These are phyloP conservation scores for Fraxinus baroniana DNA, from an alignment of 305 asterid genomes.

Conservation along the genomic window DNA sequence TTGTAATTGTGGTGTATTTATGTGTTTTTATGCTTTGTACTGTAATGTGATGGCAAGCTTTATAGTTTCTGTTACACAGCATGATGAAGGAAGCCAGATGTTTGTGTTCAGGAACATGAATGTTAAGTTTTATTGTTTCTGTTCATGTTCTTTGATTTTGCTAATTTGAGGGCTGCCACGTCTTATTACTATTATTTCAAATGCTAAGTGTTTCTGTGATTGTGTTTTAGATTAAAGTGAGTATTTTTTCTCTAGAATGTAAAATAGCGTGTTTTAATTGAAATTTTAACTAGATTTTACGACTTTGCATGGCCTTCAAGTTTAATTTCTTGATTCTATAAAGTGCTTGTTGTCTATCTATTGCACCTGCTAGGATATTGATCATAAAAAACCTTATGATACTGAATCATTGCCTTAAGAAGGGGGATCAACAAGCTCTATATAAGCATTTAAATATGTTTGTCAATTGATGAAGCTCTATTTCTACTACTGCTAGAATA, in stretches of 20 bases:
- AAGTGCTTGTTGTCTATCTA: not conserved
- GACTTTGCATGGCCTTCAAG: not conserved
- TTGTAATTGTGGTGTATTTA: slow-evolving; percentile 9
- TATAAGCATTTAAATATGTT: not conserved
- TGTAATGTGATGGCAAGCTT: slow-evolving; percentile 25
- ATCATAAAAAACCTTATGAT: not conserved
- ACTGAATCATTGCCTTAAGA: not conserved
- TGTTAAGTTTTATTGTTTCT: slow-evolving; percentile 1
- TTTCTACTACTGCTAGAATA: not conserved
- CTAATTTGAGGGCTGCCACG: not conserved
- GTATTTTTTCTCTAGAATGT: too few species aligned
- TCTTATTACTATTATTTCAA: not conserved
- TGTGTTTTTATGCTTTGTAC: slow-evolving; percentile 26
- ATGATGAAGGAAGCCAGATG: slow-evolving; percentile 3
- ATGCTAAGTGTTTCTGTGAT: not conserved
- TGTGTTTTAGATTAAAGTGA: not conserved
- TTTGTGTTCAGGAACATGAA: slow-evolving; percentile 17
- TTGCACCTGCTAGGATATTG: not conserved
- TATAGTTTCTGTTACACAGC: slow-evolving; percentile 26
- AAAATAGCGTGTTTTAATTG: not conserved
- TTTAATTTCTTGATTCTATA: too few species aligned
- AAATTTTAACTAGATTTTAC: not conserved
- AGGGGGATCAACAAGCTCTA: not conserved
- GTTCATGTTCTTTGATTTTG: not conserved
- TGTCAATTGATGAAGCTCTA: not conserved